Evolutionary conservation across 2,329 filamentous ascomycete species (phyloP), one percentile per base, ranked within the genome.

Genomic region (Colletotrichum coccodes): DNA sequence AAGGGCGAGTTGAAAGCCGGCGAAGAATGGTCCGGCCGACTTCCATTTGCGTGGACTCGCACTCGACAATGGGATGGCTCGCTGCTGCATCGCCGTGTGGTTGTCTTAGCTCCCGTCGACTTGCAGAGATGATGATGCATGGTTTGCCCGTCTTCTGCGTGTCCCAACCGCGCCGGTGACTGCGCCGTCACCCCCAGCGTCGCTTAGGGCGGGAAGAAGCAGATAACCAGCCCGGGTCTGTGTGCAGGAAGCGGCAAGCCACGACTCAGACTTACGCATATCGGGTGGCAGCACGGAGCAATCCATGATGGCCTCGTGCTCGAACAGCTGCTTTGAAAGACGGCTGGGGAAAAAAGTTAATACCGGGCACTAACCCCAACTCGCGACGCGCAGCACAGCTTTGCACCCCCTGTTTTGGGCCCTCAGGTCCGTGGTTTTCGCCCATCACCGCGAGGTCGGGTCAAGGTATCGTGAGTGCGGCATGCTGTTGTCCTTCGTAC

Each of bases 51-150:
- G 36, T 46, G 12, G n/a, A 6, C 18, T 26, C 12, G 11, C n/a
- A 30, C 8, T 6, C 23, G 12, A 16, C n/a, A 32, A 42, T 54
- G 60, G 36, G 32, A 64, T 34, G 56, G 32, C 26, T 54, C 23
- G 6, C 47, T 67, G 21, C 36, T n/a, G n/a, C n/a, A n/a, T n/a
- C 28, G 11, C 34, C 42, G 60, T 34, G 36, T 26, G 50, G 36
- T 21, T 50, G 62, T 50, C 36, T 46, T 67, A 52, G 56, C 53
- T 61, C 49, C 36, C 62, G 66, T 57, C 34, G n/a, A 30, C 38
- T 32, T 52, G 28, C 54, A 67, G 40, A 34, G 21, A 69, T 47
- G 49, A 67, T 46, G 49, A 69, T 64, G 60, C 65, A 47, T 68
- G 60, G 18, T 46, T 23, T 40, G 50, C 40, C 46, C 58, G n/a